phyloP scores from a whole-genome alignment of 768 basidiomycete species.

The Suillus occidentalis region DNA sequence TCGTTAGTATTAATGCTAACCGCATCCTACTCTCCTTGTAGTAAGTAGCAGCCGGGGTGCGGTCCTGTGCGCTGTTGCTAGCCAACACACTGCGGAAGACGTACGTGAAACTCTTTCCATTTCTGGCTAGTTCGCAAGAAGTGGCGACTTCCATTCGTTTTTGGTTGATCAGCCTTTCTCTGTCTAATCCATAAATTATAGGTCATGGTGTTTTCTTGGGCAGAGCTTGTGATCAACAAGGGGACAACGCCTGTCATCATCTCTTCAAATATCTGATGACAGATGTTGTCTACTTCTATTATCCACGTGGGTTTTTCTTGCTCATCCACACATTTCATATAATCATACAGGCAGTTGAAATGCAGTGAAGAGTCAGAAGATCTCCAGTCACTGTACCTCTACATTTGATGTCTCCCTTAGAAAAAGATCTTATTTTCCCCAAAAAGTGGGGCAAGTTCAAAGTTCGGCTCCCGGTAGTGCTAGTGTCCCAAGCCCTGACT shows the following conservation, averaged over 20 bases:
- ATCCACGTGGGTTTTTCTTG: not conserved
- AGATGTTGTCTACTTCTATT: not conserved
- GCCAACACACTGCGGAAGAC: not conserved
- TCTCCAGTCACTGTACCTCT: not conserved
- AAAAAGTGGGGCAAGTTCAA: slow-evolving; percentile 29
- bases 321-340: not conserved
- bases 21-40: not conserved
- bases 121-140: not conserved
- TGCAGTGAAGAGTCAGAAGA: too few species aligned
- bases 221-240: not conserved
- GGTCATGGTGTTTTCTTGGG: not conserved
- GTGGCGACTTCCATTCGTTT: too few species aligned
- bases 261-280: not conserved
- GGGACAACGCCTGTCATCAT: not conserved
- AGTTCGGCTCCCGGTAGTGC: slow-evolving; percentile 19
- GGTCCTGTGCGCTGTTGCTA: not conserved
- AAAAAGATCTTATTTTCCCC: slow-evolving; percentile 29
- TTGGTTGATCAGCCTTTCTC: not conserved
- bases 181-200: not conserved
- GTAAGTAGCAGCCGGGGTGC: not conserved
- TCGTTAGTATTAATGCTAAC: not conserved
- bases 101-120: not conserved
- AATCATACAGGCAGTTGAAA: too few species aligned
- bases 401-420: slow-evolving; percentile 27
- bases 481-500: slow-evolving; percentile 30